Base-by-base conservation (phyloP, 2,329 filamentous ascomycete genomes). In the Reticulascus tulasneorum region DNA sequence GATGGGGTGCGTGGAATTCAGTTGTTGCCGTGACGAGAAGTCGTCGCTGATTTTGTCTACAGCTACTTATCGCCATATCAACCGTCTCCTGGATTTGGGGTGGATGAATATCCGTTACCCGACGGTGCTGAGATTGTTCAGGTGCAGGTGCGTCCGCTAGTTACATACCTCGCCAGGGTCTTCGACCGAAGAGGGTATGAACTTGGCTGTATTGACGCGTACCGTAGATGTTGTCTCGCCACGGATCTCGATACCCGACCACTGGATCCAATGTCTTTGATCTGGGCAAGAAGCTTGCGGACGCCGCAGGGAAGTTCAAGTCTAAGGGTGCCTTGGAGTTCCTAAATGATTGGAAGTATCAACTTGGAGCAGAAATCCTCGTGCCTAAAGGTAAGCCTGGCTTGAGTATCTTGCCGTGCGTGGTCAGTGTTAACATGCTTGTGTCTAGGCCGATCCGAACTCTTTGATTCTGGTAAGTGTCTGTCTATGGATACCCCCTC, bases 221-320 rank as follows among this genome's bases (percentile, higher is more conserved):
- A 25, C 21, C 25, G 28, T 65, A 84, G 62, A 82, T 88, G 78
- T 65, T 88, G 5, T 82, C 81, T 10, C 76, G 85, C 2, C 84
- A 89, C 53, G 85, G 85, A 8, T 72, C 82, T 24, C 72, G 85
- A 11, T 90, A 89, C 56, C 85, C 85, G 0, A 84, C 84, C 4
- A 63, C 66, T 4, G 71, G 71, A 1, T 68, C 75, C 22, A 72
- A 73, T 20, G 74, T 83, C 9, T 60, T 65, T 13, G 51, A 53
- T 1, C 72, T 83, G 25, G 80, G 77, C 1, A 53, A 71, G 27
- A 78, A 76, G 45, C 63, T 89, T 28, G 64, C 64, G 16, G 73
- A 77, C 42, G 65, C 73, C 15, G 60, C 61, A 9, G 69, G 66
- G 3, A 70, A 66, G 15, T 73, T 78, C 46, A 68, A 67, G 28